Base-by-base conservation (phyloP, 805 yeast species). In the Ogataea haglerorum region DNA sequence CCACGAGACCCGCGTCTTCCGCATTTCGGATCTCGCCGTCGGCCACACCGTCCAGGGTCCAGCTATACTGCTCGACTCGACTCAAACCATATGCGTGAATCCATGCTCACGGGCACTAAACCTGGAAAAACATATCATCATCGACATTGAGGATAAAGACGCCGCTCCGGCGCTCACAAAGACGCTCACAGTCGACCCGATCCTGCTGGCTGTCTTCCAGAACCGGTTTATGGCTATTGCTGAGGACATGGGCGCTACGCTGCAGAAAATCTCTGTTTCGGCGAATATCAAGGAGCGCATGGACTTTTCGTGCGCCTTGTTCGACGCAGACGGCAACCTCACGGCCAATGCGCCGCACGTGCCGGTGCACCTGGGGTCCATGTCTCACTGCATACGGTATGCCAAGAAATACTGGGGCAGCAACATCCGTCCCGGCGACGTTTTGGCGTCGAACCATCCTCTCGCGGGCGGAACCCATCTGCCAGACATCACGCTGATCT, bases 41-140 rank as follows among this genome's bases (percentile, higher is more conserved):
- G 36, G 73, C 67, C 10, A 68, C 70, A 8, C 59, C 81, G 34
- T 47, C 57, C 1, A 50, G 65, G 91, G 91, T 7, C 70, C 70
- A 7, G 61, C 64, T 3, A 46, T 63, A 26, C 50, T 64, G 21
- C 47, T 64, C 14, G 68, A 65, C 48, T 53, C 44, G 7, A 65
- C 69, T 5, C 69, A 64, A 45, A 65, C 68, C 1, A 53, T 64
- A 22, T 44, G 63, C 17, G 58, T 65, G 18, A 57, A 51, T 15
- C 70, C 69, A 8, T 43, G 43, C 25, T 50, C 61, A 4, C 46
- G 13, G 8, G 63, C 65, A 9, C 49, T 57, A 10, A 56, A 61
- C 26, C 47, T 64, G 19, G 55, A 58, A n/a, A 48, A 56, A 35
- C 68, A 64, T 47, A 60, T 65, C 9, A 48, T 65, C 6, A 40